phyloP scores from a whole-genome alignment of 1,284 basidiomycete genomes.

The Phlebopus sp. region DNA sequence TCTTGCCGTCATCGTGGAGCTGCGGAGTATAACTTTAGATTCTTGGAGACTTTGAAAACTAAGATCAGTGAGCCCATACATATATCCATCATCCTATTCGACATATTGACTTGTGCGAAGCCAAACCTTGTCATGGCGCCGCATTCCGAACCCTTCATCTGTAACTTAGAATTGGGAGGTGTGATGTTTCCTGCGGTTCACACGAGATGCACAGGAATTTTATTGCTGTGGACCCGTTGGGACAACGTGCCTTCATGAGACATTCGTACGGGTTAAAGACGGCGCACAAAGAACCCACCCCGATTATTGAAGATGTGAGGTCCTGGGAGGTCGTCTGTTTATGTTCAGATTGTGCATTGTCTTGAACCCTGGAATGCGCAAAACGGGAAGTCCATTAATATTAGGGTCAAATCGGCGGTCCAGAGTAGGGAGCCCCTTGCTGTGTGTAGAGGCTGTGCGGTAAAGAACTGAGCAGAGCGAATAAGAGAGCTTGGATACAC shows the following conservation, averaged over 20 bases:
- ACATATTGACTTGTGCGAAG: neutral
- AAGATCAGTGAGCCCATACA: neutral
- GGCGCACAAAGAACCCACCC: constrained; percentile 6
- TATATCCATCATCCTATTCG: neutral
- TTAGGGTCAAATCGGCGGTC: constrained; percentile 7
- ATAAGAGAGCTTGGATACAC: neutral
- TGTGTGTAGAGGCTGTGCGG: too few relatives aligned
- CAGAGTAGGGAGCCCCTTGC: constrained; percentile 10
- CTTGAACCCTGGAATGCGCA: constrained; percentile 3
- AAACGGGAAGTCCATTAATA: constrained; percentile 1
- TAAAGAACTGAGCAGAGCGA: neutral
- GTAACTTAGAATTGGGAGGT: constrained; percentile 1
- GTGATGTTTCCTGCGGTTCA: constrained; percentile 15
- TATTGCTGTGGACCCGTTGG: neutral
- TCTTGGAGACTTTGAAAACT: neutral
- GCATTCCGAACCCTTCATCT: neutral
- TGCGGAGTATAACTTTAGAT: neutral
- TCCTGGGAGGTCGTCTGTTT: constrained; percentile 5
- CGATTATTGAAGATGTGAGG: neutral
- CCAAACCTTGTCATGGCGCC: neutral
- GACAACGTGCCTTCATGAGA: constrained; percentile 18
- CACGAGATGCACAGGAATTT: constrained; percentile 16
- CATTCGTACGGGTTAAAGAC: neutral
- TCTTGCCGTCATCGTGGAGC: neutral
- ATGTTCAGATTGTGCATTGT: constrained; percentile 12